These are phyloP conservation scores for Pugionium dolabratum DNA, from an alignment of 345 rosid genomes.

Conservation along the genomic window DNA sequence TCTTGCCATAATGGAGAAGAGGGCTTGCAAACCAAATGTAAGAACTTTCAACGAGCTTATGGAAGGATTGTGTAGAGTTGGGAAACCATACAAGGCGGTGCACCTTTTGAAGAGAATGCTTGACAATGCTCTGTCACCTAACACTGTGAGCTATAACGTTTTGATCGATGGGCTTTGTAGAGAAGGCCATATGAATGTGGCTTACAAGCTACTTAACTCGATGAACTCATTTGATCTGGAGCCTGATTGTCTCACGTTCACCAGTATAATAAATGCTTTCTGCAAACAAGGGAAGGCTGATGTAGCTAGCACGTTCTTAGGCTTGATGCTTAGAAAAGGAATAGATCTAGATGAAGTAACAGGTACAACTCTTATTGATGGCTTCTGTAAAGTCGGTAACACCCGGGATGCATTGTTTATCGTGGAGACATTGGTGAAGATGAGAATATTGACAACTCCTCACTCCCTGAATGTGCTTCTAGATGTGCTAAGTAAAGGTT, in stretches of 20 bases:
- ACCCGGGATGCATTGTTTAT: conserved; percentile 42
- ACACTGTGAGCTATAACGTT: conserved; percentile 45
- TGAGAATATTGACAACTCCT: conserved; percentile 38
- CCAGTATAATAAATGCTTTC: conserved; percentile 45
- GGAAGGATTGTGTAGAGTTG: conserved; percentile 53
- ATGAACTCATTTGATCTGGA: conserved; percentile 41
- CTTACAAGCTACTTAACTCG: conserved; percentile 42
- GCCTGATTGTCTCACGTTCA: conserved; percentile 45
- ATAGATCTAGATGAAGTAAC: conserved; percentile 48
- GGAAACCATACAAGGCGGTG: conserved; percentile 45
- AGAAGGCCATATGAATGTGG: conserved; percentile 46
- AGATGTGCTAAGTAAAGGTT: conserved; percentile 47
- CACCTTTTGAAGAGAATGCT: conserved; percentile 43
- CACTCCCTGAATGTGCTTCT: conserved; percentile 49
- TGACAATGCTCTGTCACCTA: conserved; percentile 45
- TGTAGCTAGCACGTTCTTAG: conserved; percentile 41
- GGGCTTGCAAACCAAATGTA: conserved; percentile 48
- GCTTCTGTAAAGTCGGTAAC: conserved; percentile 45
- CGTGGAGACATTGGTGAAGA: conserved; percentile 40
- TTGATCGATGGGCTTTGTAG: conserved; percentile 52
- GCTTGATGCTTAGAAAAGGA: conserved; percentile 49
- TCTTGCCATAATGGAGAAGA: conserved; percentile 52
- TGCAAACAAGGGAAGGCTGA: conserved; percentile 44
- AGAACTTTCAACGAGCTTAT: conserved; percentile 60
- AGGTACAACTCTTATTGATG: conserved; percentile 51